These are phyloP conservation scores for Diaporthe citrichinensis DNA, from an alignment of 2,329 filamentous ascomycete genomes.

Conservation along the genomic window DNA sequence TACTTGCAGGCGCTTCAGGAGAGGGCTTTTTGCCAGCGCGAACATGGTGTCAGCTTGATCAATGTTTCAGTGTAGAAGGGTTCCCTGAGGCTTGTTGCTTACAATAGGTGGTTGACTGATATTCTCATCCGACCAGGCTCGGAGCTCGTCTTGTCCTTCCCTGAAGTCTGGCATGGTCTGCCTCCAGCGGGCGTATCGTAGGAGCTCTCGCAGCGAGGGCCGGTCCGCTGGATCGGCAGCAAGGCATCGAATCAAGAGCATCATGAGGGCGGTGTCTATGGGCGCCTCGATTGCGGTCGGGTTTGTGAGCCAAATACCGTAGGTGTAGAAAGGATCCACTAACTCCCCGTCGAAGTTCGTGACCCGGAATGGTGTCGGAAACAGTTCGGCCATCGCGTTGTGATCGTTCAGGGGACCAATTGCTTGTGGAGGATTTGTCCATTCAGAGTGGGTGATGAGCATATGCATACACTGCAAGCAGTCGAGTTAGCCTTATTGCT, in stretches of 20 bases:
- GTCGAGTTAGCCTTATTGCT: not conserved
- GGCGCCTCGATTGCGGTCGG: not conserved
- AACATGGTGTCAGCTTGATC: not conserved
- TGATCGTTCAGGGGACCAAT: not conserved
- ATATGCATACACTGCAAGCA: conserved; percentile 16
- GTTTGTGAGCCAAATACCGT: not conserved
- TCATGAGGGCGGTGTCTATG: not conserved
- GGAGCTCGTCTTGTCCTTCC: not conserved
- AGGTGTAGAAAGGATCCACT: not conserved
- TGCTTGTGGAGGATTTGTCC: conserved; percentile 1
- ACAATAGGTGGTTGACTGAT: not conserved
- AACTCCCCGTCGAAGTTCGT: not conserved
- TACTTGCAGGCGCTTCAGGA: not conserved
- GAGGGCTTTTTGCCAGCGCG: not conserved
- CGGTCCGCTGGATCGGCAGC: conserved; percentile 15
- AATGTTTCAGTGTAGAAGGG: not conserved
- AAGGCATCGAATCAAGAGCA: conserved; percentile 3
- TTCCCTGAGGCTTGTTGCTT: not conserved
- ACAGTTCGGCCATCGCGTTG: not conserved
- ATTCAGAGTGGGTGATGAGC: not conserved
- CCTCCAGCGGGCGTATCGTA: not conserved
- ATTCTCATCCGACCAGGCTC: not conserved
- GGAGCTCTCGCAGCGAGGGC: conserved; percentile 15
- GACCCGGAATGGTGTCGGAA: not conserved
- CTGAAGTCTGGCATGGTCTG: not conserved